phyloP scores from a whole-genome alignment of 345 rosid species.

The Eucalyptus virginea region DNA sequence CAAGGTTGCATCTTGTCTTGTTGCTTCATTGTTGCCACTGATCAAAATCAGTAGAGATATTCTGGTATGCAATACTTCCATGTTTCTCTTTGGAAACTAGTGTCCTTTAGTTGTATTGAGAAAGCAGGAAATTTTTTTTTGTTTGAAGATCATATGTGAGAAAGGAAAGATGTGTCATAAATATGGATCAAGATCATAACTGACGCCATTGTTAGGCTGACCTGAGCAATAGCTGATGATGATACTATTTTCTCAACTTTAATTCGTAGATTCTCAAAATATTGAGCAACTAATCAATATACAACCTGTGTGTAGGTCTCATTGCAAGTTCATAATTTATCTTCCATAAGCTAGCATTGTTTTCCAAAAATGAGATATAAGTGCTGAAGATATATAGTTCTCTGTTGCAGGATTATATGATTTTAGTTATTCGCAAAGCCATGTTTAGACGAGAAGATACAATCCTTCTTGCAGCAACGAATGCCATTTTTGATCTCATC shows the following conservation, averaged over 20 bases:
- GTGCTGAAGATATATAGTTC: background rate
- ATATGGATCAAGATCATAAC: background rate
- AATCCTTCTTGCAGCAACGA: constrained; percentile 60
- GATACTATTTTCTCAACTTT: background rate
- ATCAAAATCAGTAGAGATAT: constrained; percentile 55
- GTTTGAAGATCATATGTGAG: background rate
- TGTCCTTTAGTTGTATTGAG: background rate
- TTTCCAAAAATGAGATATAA: no score
- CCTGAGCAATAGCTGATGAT: background rate
- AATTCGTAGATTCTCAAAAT: background rate
- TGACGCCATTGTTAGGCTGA: background rate
- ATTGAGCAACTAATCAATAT: background rate
- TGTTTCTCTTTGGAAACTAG: background rate
- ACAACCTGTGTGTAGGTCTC: background rate
- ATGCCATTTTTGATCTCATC: constrained; percentile 44
- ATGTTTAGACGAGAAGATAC: constrained; percentile 74
- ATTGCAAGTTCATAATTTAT: background rate
- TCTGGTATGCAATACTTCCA: constrained; percentile 21
- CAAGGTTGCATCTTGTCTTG: constrained; percentile 44
- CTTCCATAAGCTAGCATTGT: background rate
- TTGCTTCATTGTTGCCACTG: constrained; percentile 59
- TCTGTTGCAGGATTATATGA: constrained; percentile 43
- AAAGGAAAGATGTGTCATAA: background rate
- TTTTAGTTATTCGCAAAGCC: constrained; percentile 75
- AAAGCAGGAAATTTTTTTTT: background rate